Base-by-base conservation (phyloP, 805 yeast species). In the Barnettozyma californica region DNA sequence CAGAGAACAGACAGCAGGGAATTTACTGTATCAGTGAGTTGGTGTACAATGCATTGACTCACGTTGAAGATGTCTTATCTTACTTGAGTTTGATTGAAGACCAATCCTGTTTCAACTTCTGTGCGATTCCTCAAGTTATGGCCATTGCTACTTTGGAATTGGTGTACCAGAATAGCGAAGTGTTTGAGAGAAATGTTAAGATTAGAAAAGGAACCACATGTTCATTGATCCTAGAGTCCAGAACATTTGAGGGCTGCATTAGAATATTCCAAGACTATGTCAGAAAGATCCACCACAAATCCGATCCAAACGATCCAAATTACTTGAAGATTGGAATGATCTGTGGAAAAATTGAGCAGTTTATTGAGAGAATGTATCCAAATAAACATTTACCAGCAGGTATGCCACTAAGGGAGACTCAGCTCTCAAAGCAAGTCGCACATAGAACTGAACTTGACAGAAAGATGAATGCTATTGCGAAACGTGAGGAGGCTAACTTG, bases 101-200 rank as follows among this genome's bases (percentile, higher is more conserved):
- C 63, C 87, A 84, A 51, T 80, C 96, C 1, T 70, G 84, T 44
- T 94, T 89, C 73, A 85, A 83, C 58, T 94, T 94, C 73, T 91
- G 97, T 71, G 88, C 97, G 10, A 94, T 94, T 63, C 99, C 99
- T 18, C 99, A 94, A 70, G 97, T 92, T 18, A 94, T 94, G 99
- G 97, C 98, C 34, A 86, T 94, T 65, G 97, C 99, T 14, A 89
- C 98, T 1, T 75, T 94, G 58, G 89, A 92, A 20, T 73, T 83
- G 45, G 85, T 94, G 31, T 91, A 85, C 76, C 82, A 85, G 63
- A 94, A 94, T 69, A 83, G 84, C 4, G 61, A 70, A 3, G 85
- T 92, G 3, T 78, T 92, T 62, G 76, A 81, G 41, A 65, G 68
- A 35, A 81, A 87, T 62, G 86, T 92, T 55, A 94, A 94, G 73